Evolutionary conservation across 805 yeast genomes (phyloP), one percentile per base, ranked within the genome.

Genomic region (Pichia deserticola): DNA sequence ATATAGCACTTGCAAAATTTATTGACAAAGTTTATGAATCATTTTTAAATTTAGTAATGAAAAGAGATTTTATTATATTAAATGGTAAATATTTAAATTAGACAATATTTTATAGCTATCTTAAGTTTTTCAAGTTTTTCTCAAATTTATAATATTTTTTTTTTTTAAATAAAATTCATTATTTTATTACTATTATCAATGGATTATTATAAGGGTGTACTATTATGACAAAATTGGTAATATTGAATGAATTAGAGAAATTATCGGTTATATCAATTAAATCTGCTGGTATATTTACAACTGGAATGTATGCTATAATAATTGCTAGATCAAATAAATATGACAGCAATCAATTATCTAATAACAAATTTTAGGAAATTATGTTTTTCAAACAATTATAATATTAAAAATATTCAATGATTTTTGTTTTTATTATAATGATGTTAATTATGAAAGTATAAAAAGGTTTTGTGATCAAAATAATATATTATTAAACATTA

Each of bases 261-360:
- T 47, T 25, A 10, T 40, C 51, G n/a, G 38, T 38, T n/a, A 28
- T 40, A 7, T 40, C 40, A 27, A 50, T 52, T 41, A 47, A 49
- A 7, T 44, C 41, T 27, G 41, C 50, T n/a, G 53, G 55, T 5
- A 52, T 48, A 2, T 52, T 52, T 33, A 40, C 49, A 28, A 51
- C 55, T 4, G 55, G 55, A 5, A 27, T 52, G 15, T 52, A 41
- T 47, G 41, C 51, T 7, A 15, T 52, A 8, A 33, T 43, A 3
- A 52, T 47, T 53, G 47, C 42, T 20, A 42, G 32, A 36, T 28
- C 46, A 20, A 34, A 30, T 29, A 12, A 13, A 9, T 20, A 10
- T 47, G 20, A 29, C 13, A 9, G 46, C 42, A 5, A 27, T 43
- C 1, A 44, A 41, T 43, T n/a, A 40, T 41, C 36, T 52, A 37